Base-by-base conservation (phyloP, 1,284 basidiomycete genomes). In the Rhizoctonia solani region DNA sequence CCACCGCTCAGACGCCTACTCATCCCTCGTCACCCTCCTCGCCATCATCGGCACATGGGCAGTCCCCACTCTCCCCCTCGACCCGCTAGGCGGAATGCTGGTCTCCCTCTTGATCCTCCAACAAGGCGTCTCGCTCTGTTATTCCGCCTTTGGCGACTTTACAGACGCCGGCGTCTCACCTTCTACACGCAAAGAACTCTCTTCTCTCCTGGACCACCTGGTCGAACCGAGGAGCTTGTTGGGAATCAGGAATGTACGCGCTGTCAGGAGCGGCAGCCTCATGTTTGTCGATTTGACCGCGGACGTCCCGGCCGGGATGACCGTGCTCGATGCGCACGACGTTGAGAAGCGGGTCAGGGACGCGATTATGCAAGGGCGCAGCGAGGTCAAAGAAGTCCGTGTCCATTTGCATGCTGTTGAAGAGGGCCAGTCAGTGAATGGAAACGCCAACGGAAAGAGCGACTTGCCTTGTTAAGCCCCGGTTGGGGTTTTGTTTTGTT, bases 1-100 rank as follows among this genome's bases (percentile, higher is more conserved):
- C 77, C 97, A 99, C 77, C 86, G 96, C 30, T 94, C 91, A 69
- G 96, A 99, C 76, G 93, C 93, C 16, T 93, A 94, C 75, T 93
- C 93, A 3, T 93, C 91, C 72, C 74, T 89, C 54, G 93, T 98
- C 54, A 93, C 94, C 19, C 83, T 97, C 58, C 83, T 89, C 42
- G 94, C 94, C 16, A 98, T 98, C 73, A 77, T 95, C 30, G 95
- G 95, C 8, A 91, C 88, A 4, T 92, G 88, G 82, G 82, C 87
- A 69, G 86, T 90, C 74, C 90, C 94, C 13, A 83, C 90, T n/a
- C 81, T 94, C 70, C 92, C 93, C 29, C 82, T 98, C 30, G 96
- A 99, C 76, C 95, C 96, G 2, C 83, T 99, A 30, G 97, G 97
- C 72, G 96, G 95, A 88, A 79, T 98, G 19, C 77, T 97, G 63